Evolutionary conservation across 179 eudicot species (phyloP), one percentile per base, ranked within the genome.

Genomic region (Drosera spatulata): DNA sequence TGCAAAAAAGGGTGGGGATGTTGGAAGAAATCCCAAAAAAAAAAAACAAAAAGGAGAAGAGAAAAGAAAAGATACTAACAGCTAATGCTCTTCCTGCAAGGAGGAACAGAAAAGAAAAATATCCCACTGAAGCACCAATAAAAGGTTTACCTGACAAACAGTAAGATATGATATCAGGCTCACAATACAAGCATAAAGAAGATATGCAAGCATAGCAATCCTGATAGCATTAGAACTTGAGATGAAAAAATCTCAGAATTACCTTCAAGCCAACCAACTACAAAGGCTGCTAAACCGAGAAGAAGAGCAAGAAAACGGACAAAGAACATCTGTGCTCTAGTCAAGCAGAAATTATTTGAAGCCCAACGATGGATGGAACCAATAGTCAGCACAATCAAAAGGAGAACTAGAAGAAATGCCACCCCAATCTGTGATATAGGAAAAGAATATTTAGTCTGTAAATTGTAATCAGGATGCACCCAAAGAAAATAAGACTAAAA

Each of bases 351-450:
- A 71, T 93, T 93, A 73, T 89, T 93, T 58, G 96, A 84, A 69
- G 99, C 96, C 99, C 99, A 93, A 51, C 63, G 84, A 77, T 93
- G 99, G 68, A 86, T 84, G 59, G 84, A 89, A 69, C 99, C 96
- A 72, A 93, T 93, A 64, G 93, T 89, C 66, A 93, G 73, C 62
- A 86, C 95, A 61, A 89, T 73, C 47, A 83, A 88, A 43, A 89
- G 82, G 69, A 93, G 86, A 73, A 93, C 83, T 69, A 93, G 71
- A 70, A 93, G 96, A 64, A 85, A 87, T 58, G 95, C 86, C 59
- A 82, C 96, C 66, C 99, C 96, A 54, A 93, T 80, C 99, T 93
- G 99, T 69, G 61, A 53, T 78, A 65, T 56, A 71, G 41, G 15
- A 74, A 56, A 48, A 51, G 40, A 71, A 22, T 22, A 22, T 22